Evolutionary conservation across 108 stramenopile species (phyloP).

Genomic region (Cyclotella distinguenda): DNA sequence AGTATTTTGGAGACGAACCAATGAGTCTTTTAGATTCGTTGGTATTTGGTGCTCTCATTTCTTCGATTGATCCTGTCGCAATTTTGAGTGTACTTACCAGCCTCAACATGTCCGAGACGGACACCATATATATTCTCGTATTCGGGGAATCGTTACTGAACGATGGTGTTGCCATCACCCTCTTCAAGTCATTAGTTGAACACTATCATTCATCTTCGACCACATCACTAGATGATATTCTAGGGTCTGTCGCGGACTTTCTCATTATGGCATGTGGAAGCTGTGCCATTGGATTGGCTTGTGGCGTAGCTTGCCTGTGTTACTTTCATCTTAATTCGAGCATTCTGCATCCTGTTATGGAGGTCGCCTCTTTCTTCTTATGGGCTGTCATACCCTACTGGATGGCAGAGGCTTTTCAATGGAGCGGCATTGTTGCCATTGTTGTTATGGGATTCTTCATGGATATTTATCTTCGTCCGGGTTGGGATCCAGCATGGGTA

Average conservation of each 20-base stretch:
- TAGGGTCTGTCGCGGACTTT: constrained; percentile 51
- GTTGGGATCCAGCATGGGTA: constrained; percentile 34
- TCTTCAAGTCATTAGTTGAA: constrained; percentile 56
- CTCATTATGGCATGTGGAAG: constrained; percentile 75
- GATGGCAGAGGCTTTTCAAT: constrained; percentile 79
- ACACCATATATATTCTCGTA: constrained; percentile 63
- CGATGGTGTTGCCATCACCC: constrained; percentile 73
- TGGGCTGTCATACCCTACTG: constrained; percentile 91
- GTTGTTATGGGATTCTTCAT: constrained; percentile 73
- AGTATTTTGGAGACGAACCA: constrained; percentile 25
- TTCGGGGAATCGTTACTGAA: constrained; percentile 81
- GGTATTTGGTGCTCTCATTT: constrained; percentile 62
- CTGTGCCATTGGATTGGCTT: constrained; percentile 69
- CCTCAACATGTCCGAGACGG: constrained; percentile 46
- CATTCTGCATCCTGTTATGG: constrained; percentile 72
- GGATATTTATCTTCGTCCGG: constrained; percentile 59
- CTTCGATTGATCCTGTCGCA: constrained; percentile 65
- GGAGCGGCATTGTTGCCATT: constrained; percentile 77
- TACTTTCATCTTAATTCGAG: constrained; percentile 83
- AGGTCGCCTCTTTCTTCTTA: constrained; percentile 83
- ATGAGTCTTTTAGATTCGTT: constrained; percentile 48
- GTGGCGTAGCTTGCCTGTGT: constrained; percentile 61
- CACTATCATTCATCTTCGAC: constrained; percentile 32
- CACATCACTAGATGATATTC: constrained; percentile 32
- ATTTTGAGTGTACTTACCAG: constrained; percentile 52